Evolutionary conservation across 2,329 filamentous ascomycete species (phyloP).

Genomic region (Ophiostoma sp.): DNA sequence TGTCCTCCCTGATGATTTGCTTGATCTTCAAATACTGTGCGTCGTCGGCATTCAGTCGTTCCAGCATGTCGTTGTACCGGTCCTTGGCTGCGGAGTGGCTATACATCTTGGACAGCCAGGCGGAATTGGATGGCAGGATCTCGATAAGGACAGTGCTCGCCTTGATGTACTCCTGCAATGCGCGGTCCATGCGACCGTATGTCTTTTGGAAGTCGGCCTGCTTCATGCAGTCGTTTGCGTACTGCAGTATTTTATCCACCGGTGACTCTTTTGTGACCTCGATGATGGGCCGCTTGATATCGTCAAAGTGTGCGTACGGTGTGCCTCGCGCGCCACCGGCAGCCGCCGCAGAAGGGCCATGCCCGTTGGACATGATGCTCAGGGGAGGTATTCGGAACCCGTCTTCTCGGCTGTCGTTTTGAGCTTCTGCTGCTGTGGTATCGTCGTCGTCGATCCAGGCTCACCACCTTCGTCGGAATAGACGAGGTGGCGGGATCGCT

Average conservation of each 20-base stretch:
- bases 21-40: slow-evolving; percentile 54
- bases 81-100: slow-evolving; percentile 26
- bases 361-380: background rate
- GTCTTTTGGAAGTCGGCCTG: slow-evolving; percentile 58
- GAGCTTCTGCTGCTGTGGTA: background rate
- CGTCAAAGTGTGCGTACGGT: slow-evolving; percentile 25
- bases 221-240: slow-evolving; percentile 49
- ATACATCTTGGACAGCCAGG: slow-evolving; percentile 51
- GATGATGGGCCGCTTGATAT: slow-evolving; percentile 27
- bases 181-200: slow-evolving; percentile 63
- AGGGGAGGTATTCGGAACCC: background rate
- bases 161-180: slow-evolving; percentile 77
- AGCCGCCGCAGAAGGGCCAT: background rate
- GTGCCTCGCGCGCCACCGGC: slow-evolving; percentile 6
- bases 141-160: slow-evolving; percentile 75
- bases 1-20: slow-evolving; percentile 56
- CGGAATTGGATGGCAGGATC: slow-evolving; percentile 67
- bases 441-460: background rate
- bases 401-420: background rate
- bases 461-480: slow-evolving; percentile 22
- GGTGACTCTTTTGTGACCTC: slow-evolving; percentile 47
- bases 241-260: slow-evolving; percentile 49
- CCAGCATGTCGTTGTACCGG: slow-evolving; percentile 46
- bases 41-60: slow-evolving; percentile 45
- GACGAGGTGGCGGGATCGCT: slow-evolving; percentile 22